Evolutionary conservation across 495 filamentous ascomycete species (phyloP), one percentile per base, ranked within the genome.

Genomic region (Staphylotrichum longicolle): DNA sequence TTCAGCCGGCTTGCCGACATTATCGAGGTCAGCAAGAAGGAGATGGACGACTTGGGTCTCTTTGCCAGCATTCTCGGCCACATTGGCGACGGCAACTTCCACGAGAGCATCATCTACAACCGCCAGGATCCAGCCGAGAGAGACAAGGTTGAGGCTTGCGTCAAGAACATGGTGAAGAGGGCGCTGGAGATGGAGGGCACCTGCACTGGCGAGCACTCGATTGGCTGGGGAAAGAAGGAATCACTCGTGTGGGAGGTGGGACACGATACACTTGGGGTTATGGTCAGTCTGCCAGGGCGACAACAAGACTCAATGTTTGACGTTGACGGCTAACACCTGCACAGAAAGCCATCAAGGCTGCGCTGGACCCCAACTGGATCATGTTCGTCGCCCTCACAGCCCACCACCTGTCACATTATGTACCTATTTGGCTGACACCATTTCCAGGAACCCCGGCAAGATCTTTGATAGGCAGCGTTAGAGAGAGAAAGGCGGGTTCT

Each of bases 141-240:
- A 39, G 84, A 80, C 12, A 86, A 86, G 47, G 90, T 96, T 3
- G 87, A 94, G 69, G 82, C 78, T 41, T 90, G 90, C 55, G 91
- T 96, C 32, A 83, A 92, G 65, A 87, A 91, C 63, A 95, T 96
- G 91, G 90, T 96, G 27, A 84, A 90, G 65, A 80, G 90, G 30
- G 92, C 91, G 7, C 68, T 96, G 33, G 90, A 91, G 47, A 96
- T 96, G 92, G 92, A 96, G 58, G 92, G 92, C 2, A 96, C 93
- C 5, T 93, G 90, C 75, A 93, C 91, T 1, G 89, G 93, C 15
- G 93, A 97, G 70, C 93, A 97, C 75, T 91, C 91, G 1, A 78
- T 96, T 56, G 93, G 93, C 6, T 81, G 95, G 65, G 91, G 90
- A 5, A 96, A 96, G 77, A 96, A 94, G 74, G 85, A 84, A 40